Evolutionary conservation across 805 yeast genomes (phyloP), one percentile per base, ranked within the genome.

Genomic region (Candida sithepensis): DNA sequence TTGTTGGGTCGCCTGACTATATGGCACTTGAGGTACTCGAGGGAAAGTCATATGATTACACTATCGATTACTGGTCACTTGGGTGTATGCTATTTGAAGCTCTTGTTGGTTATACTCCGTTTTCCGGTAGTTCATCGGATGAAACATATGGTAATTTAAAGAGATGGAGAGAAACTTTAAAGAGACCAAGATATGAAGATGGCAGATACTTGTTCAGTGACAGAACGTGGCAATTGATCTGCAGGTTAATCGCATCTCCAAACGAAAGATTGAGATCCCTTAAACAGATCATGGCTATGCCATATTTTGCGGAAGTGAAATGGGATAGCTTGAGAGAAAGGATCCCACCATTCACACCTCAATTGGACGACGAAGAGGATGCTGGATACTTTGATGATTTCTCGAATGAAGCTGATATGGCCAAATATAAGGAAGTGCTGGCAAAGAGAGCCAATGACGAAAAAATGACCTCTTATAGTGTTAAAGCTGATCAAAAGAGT

Each of bases 381-480:
- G 98, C 98, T 0, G 99, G 99, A 1, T 94, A 94, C 69, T 94
- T 94, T 64, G 99, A 94, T 69, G 99, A 94, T 67, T 94, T 94
- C 66, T 88, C 88, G 49, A 94, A 90, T 66, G 98, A 92, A 65
- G 90, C 87, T 41, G 96, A 92, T 65, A 90, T 94, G 98, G 94
- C 92, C 52, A 91, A 94, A 66, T 94, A 94, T 71, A 92, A 94
- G 60, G 99, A 94, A 60, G 99, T 94, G 13, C 84, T 94, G 74
- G 95, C 92, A 53, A 86, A 96, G 69, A 89, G 89, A 59, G 88
- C 79, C 24, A 88, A 86, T 53, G 84, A 88, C 59, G 97, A 91
- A 64, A 82, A 76, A 52, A 68, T 91, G 61, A 85, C 94, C 30
- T 91, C 85, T 44, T 71, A 78, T 62, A 76, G 79, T 26, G 76